Percentiles rank a stretch among this genome's conserved stretches.
Conservation (phyloP, 1,284 basidiomycete genomes). For the Neolentinus lepideus region DNA sequence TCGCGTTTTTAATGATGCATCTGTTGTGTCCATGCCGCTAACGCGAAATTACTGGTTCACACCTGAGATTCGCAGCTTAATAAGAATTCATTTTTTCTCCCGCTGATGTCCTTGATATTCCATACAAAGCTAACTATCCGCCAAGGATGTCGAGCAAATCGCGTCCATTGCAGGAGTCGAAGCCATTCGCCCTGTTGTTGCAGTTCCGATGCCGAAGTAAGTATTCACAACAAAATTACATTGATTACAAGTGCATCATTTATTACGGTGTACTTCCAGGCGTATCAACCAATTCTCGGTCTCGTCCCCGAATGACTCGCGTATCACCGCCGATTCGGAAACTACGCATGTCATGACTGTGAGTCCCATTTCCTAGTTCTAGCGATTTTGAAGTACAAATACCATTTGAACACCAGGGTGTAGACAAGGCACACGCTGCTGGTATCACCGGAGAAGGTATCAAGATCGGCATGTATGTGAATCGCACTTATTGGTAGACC, state of each 20-base stretch:
- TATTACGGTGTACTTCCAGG: background rate
- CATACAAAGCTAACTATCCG: too few relatives aligned
- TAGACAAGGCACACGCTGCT: slow-evolving; percentile 41
- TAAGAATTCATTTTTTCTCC: too few relatives aligned
- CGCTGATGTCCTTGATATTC: too few relatives aligned
- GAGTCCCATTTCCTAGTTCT: background rate
- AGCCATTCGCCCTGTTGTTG: slow-evolving; percentile 21
- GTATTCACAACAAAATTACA: too few relatives aligned
- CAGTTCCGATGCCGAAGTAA: slow-evolving; percentile 19
- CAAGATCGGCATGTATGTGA: slow-evolving; percentile 38
- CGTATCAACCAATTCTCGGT: slow-evolving; percentile 18
- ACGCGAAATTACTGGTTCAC: too few relatives aligned
- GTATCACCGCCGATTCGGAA: slow-evolving; percentile 23
- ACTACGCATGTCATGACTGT: slow-evolving; percentile 29
- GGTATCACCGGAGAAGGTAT: slow-evolving; percentile 44
- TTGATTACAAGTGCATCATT: too few relatives aligned
- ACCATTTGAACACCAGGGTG: slow-evolving; percentile 8
- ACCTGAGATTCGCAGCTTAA: too few relatives aligned
- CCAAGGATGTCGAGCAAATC: slow-evolving; percentile 19
- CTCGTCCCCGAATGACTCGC: slow-evolving; percentile 25
- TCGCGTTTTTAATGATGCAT: too few relatives aligned
- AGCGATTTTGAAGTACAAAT: background rate
- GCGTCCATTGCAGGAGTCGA: slow-evolving; percentile 19
- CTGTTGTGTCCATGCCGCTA: too few relatives aligned
- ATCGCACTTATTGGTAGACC: background rate